These are phyloP conservation scores for Fusarium armeniacum DNA, from an alignment of 2,329 filamentous ascomycete genomes.

Conservation along the genomic window DNA sequence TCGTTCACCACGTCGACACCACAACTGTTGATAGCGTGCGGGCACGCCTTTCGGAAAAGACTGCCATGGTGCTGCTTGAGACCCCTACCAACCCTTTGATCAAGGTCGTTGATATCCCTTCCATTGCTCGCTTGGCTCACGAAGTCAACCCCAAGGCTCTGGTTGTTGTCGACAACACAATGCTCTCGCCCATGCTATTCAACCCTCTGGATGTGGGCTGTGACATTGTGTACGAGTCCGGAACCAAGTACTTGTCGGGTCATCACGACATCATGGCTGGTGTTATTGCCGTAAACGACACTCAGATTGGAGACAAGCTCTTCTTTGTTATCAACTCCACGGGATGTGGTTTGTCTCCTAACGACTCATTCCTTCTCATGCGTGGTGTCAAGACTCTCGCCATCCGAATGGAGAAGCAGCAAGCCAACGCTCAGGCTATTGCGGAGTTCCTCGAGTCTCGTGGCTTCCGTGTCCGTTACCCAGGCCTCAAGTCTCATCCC, in stretches of 20 bases:
- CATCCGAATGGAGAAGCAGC: conserved; percentile 99
- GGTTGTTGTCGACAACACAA: conserved; percentile 97
- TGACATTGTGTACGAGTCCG: conserved; percentile 96
- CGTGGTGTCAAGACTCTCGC: conserved; percentile 96
- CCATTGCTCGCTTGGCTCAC: conserved; percentile 83
- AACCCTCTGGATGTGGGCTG: conserved; percentile 96
- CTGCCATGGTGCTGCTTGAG: conserved; percentile 94
- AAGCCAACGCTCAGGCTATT: conserved; percentile 90
- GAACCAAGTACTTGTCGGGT: conserved; percentile 97
- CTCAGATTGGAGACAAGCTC: conserved; percentile 84
- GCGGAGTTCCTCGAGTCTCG: conserved; percentile 91
- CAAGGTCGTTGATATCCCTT: conserved; percentile 93
- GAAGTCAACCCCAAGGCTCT: conserved; percentile 82
- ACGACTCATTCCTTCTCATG: conserved; percentile 96
- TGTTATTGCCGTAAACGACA: conserved; percentile 91
- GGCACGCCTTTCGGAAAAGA: conserved; percentile 80
- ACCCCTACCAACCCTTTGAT: conserved; percentile 98
- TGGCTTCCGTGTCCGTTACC: conserved; percentile 96
- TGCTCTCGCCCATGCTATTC: conserved; percentile 94
- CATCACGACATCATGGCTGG: conserved; percentile 99
- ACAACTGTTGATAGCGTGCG: conserved; percentile 80
- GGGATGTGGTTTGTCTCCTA: conserved; percentile 92
- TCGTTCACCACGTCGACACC: conserved; percentile 97
- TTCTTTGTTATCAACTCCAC: conserved; percentile 98
- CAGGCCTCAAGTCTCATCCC: conserved; percentile 92